These are phyloP conservation scores for Polytolypa hystricis DNA, from an alignment of 2,329 filamentous ascomycete species.

Conservation along the genomic window DNA sequence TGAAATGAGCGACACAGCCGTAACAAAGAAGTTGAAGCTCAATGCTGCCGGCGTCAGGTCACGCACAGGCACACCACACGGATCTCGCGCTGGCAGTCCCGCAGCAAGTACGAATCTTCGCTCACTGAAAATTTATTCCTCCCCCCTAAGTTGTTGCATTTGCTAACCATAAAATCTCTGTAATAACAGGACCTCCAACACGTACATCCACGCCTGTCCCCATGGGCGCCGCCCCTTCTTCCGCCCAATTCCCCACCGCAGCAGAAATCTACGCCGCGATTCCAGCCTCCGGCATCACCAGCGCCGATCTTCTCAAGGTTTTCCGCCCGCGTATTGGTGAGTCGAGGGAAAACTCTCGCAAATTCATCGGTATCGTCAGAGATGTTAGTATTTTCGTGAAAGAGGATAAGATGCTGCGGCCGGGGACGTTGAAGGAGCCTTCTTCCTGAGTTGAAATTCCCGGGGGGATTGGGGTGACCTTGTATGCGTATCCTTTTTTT, in stretches of 20 bases:
- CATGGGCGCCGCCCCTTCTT: neutral
- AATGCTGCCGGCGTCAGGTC: conserved; percentile 30
- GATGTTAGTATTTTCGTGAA: conserved; percentile 34
- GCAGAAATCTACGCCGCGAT: conserved; percentile 38
- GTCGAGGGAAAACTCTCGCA: conserved; percentile 30
- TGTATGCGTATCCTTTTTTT: no score
- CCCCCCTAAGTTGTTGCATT: no score
- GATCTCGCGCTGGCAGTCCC: conserved; percentile 34
- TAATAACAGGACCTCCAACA: neutral
- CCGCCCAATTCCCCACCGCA: conserved; percentile 28
- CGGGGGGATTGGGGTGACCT: no score
- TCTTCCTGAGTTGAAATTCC: no score
- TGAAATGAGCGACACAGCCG: conserved; percentile 35
- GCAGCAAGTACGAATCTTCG: neutral
- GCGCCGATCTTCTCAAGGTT: conserved; percentile 32
- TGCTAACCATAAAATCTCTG: no score
- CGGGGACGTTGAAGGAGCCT: conserved; percentile 20
- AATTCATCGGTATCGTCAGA: conserved; percentile 35
- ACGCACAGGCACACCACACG: conserved; percentile 34
- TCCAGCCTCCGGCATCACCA: conserved; percentile 34
- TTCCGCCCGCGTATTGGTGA: conserved; percentile 34
- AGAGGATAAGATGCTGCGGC: conserved; percentile 31
- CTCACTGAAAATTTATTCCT: no score
- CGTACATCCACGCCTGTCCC: neutral
- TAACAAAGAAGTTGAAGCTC: conserved; percentile 39